A percentile compares a stretch with the other conserved stretches of the same genome.
Evolutionary conservation across 164 flowering plant species (phyloP).

Genomic region (Houttuynia cordata): DNA sequence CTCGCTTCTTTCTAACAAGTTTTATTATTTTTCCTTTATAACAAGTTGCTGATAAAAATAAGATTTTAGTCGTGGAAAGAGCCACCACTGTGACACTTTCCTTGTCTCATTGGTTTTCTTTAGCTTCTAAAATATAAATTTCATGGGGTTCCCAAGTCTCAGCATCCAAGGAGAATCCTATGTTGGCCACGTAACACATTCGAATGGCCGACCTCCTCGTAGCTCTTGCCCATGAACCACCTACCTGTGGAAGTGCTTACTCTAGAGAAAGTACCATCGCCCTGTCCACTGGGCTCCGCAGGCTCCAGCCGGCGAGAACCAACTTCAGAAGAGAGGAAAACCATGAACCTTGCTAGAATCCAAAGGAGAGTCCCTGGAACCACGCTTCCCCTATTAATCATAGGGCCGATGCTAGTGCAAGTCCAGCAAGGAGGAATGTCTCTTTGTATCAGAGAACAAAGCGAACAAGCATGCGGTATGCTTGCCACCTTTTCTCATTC

Average conservation of each 20-base stretch:
- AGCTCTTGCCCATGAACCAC: not conserved
- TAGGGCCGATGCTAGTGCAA: not conserved
- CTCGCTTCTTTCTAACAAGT: no score
- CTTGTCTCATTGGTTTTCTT: no score
- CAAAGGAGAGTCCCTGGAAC: not conserved
- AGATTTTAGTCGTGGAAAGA: not conserved
- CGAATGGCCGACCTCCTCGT: no score
- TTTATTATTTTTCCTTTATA: no score
- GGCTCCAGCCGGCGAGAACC: not conserved
- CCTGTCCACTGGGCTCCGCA: not conserved
- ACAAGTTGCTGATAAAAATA: no score
- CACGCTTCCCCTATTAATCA: not conserved
- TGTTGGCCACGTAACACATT: no score
- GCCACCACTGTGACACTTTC: not conserved
- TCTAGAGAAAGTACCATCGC: not conserved
- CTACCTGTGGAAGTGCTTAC: not conserved
- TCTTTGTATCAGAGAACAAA: not conserved
- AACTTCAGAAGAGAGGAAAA: no score
- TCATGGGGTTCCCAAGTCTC: not conserved
- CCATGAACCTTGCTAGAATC: not conserved
- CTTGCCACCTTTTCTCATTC: not conserved
- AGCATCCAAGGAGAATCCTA: not conserved
- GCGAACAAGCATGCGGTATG: not conserved
- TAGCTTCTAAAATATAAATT: no score
- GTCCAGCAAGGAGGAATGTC: no score